Base-by-base conservation (phyloP, 2,329 filamentous ascomycete species). In the Fusarium beomiforme region DNA sequence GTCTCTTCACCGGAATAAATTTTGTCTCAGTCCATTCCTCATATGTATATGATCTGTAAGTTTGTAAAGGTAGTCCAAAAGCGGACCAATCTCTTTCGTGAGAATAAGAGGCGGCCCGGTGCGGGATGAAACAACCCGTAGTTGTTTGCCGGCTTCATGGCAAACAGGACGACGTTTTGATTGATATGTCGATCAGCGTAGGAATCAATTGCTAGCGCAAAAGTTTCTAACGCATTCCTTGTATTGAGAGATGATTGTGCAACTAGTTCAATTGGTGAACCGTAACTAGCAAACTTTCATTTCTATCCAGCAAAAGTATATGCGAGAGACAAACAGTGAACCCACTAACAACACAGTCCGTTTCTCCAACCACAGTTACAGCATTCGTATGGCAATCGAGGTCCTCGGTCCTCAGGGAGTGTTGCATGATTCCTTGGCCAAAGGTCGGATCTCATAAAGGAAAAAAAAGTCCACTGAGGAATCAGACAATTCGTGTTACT, bases 251-350 rank as follows among this genome's bases (percentile, higher is more conserved):
- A 69, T 65, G 58, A 60, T 49, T 69, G 43, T 34, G 42, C 31
- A 54, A 23, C 46, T 64, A 47, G 69, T 51, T 71, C 44, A 16
- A 44, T 61, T 54, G 44, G 60, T 57, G 49, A 53, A 47, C 54
- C 29, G 54, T 68, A 47, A 37, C 64, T 72, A 71, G 55, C 51
- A 70, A 69, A 66, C 69, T 33, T 51, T 72, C 47, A 34, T 66
- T 21, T 57, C 33, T 54, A 6, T 37, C 24, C 23, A 47, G 43
- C 14, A 31, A 29, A 34, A 51, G 41, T 23, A 60, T 21, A 42
- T 29, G 36, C 26, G 42, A 31, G 58, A 54, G 16, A 41, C 49
- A 39, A 60, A 51, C 36, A 17, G 19, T 23, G n/a, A 17, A 42
- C 39, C 36, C 43, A n/a, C 34, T 34, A 55, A 33, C 33, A 42